Percentiles rank a stretch among this genome's conserved stretches.
These are phyloP conservation scores for Senna tora DNA, from an alignment of 306 rosid species.

Conservation along the genomic window DNA sequence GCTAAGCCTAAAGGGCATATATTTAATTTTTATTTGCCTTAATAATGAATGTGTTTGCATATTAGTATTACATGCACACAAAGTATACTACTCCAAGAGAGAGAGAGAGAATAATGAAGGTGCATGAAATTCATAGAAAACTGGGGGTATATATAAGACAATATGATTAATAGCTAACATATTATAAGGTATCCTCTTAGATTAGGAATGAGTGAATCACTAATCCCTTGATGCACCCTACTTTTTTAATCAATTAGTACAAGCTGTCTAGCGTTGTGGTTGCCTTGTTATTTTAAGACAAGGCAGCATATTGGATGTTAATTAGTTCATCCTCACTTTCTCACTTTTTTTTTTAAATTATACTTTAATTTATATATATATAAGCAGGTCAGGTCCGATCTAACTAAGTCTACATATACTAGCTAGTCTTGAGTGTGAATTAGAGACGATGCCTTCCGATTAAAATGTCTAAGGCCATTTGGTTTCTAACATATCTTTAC, in stretches of 20 bases:
- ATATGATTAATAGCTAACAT: conserved; percentile 27
- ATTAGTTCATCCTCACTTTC: conserved; percentile 40
- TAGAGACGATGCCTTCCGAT: no score
- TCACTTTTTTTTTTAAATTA: background rate
- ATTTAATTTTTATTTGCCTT: background rate
- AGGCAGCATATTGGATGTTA: conserved; percentile 42
- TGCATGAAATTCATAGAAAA: background rate
- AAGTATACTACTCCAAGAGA: background rate
- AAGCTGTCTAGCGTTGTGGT: conserved; percentile 51
- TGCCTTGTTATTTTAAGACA: conserved; percentile 45
- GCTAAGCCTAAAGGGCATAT: background rate
- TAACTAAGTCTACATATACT: no score
- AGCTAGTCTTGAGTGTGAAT: no score
- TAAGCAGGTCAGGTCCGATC: no score
- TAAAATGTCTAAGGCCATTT: no score
- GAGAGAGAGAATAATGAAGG: background rate
- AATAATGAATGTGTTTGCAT: no score
- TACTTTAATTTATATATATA: no score
- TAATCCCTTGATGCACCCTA: conserved; percentile 31
- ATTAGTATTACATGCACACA: conserved; percentile 35
- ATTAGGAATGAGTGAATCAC: conserved; percentile 30
- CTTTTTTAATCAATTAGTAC: conserved; percentile 41
- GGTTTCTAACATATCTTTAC: no score
- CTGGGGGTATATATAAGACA: conserved; percentile 13
- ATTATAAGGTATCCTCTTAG: conserved; percentile 39